These are phyloP conservation scores for Exophiala lecanii-corni DNA, from an alignment of 2,329 filamentous ascomycete genomes.

Conservation along the genomic window DNA sequence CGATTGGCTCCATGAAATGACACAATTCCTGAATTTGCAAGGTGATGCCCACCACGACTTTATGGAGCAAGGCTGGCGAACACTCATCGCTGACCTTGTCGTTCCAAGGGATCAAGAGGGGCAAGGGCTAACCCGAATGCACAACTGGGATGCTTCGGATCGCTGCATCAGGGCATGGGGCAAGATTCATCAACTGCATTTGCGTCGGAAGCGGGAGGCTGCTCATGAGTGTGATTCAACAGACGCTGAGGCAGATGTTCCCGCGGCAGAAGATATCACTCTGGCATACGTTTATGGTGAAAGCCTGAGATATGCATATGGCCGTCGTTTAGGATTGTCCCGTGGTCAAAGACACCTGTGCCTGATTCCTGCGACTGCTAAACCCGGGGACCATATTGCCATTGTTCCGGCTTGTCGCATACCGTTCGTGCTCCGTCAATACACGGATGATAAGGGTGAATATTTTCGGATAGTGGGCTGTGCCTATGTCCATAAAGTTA, in stretches of 20 bases:
- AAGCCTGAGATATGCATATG: constrained; percentile 6
- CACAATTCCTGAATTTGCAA: background rate
- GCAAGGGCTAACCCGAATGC: constrained; percentile 3
- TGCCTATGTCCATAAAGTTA: constrained; percentile 14
- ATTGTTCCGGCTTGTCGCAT: constrained; percentile 13
- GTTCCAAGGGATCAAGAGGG: constrained; percentile 3
- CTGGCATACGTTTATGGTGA: constrained; percentile 3
- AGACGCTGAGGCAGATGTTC: no score
- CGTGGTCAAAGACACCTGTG: background rate
- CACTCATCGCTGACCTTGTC: constrained; percentile 12
- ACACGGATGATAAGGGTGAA: constrained; percentile 2
- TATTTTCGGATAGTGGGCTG: constrained; percentile 18
- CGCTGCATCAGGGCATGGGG: constrained; percentile 6
- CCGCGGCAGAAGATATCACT: background rate
- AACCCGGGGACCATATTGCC: constrained; percentile 6
- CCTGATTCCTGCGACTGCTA: constrained; percentile 3
- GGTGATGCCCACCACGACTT: constrained; percentile 1
- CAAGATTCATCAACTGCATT: background rate
- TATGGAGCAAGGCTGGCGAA: constrained; percentile 11
- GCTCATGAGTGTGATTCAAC: background rate
- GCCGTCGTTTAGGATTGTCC: constrained; percentile 7
- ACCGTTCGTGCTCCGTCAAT: constrained; percentile 10
- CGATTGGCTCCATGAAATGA: constrained; percentile 7
- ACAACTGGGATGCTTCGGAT: constrained; percentile 4
- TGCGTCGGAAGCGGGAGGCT: background rate